Base-by-base conservation (phyloP, 164 flowering plant genomes). In the Kingdonia uniflora region DNA sequence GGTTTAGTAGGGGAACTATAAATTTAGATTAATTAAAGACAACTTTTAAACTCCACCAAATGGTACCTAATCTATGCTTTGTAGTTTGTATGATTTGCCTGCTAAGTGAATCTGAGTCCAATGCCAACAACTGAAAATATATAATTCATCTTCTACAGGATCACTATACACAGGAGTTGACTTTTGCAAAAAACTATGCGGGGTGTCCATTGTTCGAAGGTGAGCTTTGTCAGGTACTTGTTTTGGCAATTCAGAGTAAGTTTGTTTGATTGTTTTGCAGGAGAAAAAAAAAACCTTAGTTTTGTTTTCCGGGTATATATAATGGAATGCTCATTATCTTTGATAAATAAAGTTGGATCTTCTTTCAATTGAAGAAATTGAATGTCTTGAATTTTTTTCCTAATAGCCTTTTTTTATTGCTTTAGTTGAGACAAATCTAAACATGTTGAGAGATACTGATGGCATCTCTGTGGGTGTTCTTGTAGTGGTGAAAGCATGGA, bases 401-500 rank as follows among this genome's bases (percentile, higher is more conserved):
- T 44, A 2, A 17, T 17, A 45, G 19, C 2, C 2, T 17, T 17
- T n/a, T 45, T 45, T 19, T 16, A 19, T 45, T 45, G 7, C 21
- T 17, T 13, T 16, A 8, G 11, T 2, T 1, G 4, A 22, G n/a
- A 45, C 49, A 19, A 45, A 29, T 29, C 35, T 29, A 29, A 29
- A 29, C 4, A 29, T 29, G 35, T 29, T 29, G 35, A 29, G 4
- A 29, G 8, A 8, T 29, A 4, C 35, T 29, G 35, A 29, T 29
- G 35, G 35, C 35, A 20, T 13, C 19, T 44, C 2, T 16, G 22
- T 17, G 46, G 40, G 11, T 49, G 52, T 12, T 52, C 41, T 55
- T 55, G 26, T 69, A 91, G 97, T 74, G 97, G 97, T 60, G 97
- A 91, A 71, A 91, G 97, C 74, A 91, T 91, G 97, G 97, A 91